Base-by-base conservation (phyloP, 371 early-diverging fungal species). In the Mucor sp. region DNA sequence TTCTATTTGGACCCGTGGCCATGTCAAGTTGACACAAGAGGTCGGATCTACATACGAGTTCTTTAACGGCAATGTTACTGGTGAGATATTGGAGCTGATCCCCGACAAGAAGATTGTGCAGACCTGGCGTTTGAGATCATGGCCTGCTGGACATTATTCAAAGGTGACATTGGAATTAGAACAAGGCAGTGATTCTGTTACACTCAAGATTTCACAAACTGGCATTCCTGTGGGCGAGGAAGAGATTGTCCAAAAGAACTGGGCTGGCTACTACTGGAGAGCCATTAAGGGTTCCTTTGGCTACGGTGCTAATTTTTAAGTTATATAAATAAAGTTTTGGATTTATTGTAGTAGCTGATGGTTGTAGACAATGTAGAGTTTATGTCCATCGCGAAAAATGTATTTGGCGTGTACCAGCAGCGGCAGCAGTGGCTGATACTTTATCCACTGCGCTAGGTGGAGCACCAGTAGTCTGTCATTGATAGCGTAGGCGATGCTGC, bases 201-300 rank as follows among this genome's bases (percentile, higher is more conserved):
- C 73, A 28, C 76, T 97, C 68, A 76, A 90, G 66, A 72, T 97
- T 60, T 85, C 81, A 67, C 98, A 98, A 76, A 88, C 85, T 1
- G 93, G 91, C 30, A 95, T 98, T 28, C 98, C 98, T 9, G 71
- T 95, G 63, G 94, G 93, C 39, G 94, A 97, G 76, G 91, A 91
- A 79, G 95, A 95, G 11, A 79, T 86, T 33, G 93, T 93, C 11
- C 84, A 84, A 69, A 82, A 78, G 39, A 96, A 98, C 84, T 98
- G 98, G 98, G 83, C 85, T 43, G 87, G 87, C 57, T 97, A 95
- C 78, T 98, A 96, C 86, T 97, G 94, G 93, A 89, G 92, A 80
- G 85, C 93, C 58, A 98, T 98, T 78, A 97, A 96, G 80, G 86
- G 84, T 64, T 83, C 94, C 30, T 97, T 96, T 85, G 98, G 98